Base-by-base conservation (phyloP, 129 eudicot species). In the Helianthus tuberosus region DNA sequence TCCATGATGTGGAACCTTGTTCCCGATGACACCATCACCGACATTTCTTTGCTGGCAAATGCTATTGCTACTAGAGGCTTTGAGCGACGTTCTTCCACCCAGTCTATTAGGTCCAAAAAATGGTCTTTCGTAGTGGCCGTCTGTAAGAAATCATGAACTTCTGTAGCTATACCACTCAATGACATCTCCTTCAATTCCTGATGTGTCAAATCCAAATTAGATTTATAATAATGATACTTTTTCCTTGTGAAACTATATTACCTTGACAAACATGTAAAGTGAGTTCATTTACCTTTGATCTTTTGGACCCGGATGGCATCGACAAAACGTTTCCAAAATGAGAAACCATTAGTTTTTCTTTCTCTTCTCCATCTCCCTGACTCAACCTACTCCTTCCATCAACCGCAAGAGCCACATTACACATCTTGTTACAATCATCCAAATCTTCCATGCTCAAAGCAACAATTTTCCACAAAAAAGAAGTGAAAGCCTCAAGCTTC, bases 301-400 rank as follows among this genome's bases (percentile, higher is more conserved):
- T 74, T 77, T 72, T 73, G 41, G 80, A 79, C 17, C 91, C 93
- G 16, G 15, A 90, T 6, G 96, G 91, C 47, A 90, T 77, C 0
- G 91, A 85, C 11, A 90, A 29, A 44, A 87, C 89, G 38, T 87
- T 90, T 7, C 91, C 96, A 60, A 85, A 85, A 59, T 90, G 89
- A 0, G 80, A 38, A 11, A 43, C 50, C 62, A 82, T 11, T 17
- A 62, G 23, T 11, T 81, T 73, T 13, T 69, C 72, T 73, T 82
- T 59, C 15, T 62, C 75, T n/a, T 73, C 55, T 23, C 68, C 83
- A 50, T 81, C 81, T 72, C 82, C 87, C 16, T 75, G 69, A 14
- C 66, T 71, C 35, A 89, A 52, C 51, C 84, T 77, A 5, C 50
- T 20, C 71, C 96, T 76, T 27, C 91, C 96, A 23, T 88, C 93